Conservation (phyloP, 768 basidiomycete genomes). For the Mycena sanguinolenta region DNA sequence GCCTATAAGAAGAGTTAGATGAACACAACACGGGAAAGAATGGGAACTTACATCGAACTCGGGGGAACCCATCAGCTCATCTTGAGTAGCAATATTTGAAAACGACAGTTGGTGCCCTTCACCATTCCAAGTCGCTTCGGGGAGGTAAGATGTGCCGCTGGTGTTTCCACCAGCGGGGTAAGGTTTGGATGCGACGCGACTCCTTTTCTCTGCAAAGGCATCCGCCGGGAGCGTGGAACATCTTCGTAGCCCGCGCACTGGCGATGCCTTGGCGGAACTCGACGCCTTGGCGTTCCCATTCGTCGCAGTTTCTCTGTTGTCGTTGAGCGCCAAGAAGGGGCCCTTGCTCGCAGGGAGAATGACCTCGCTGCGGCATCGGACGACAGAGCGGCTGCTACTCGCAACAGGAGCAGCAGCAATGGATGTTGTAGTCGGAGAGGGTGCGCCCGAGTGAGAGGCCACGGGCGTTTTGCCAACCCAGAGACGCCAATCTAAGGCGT, state of each 20-base stretch:
- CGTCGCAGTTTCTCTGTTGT: slow-evolving; percentile 24
- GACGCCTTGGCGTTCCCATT: slow-evolving; percentile 22
- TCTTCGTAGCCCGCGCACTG: slow-evolving; percentile 51
- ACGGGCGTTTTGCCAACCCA: slow-evolving; percentile 85
- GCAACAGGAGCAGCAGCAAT: slow-evolving; percentile 36
- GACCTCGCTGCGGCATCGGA: slow-evolving; percentile 67
- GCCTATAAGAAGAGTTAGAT: slow-evolving; percentile 11
- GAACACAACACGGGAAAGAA: background rate
- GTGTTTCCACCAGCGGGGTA: background rate
- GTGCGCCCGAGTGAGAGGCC: slow-evolving; percentile 24
- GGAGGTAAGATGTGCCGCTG: slow-evolving; percentile 1
- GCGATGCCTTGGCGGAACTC: slow-evolving; percentile 23
- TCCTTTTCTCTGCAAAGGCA: slow-evolving; percentile 39
- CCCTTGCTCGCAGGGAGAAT: slow-evolving; percentile 42
- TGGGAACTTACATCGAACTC: slow-evolving; percentile 13
- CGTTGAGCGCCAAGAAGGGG: slow-evolving; percentile 43
- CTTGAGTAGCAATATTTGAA: slow-evolving; percentile 33
- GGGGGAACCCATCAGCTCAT: slow-evolving; percentile 33
- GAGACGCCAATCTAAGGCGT: slow-evolving; percentile 90
- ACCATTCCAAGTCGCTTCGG: slow-evolving; percentile 22
- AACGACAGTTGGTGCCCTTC: slow-evolving; percentile 33
- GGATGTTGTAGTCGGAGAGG: slow-evolving; percentile 40
- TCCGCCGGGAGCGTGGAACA: slow-evolving; percentile 58
- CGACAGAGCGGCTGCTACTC: slow-evolving; percentile 54
- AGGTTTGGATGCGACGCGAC: background rate